Conservation (phyloP, 805 yeast genomes). For the Ogataea minuta region DNA sequence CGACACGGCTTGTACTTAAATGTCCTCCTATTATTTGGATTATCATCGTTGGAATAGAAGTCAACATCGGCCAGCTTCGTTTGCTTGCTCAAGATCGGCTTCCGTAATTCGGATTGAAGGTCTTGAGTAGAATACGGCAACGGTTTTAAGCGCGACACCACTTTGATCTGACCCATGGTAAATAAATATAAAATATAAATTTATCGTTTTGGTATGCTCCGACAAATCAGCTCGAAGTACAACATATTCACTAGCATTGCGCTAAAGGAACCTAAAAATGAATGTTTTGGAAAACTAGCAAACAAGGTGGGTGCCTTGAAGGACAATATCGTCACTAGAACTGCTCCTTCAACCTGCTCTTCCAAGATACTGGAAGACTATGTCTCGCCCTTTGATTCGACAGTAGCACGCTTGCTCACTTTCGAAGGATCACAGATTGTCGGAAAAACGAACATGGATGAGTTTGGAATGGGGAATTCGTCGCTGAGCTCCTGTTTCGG, state of each 20-base stretch:
- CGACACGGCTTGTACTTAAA: constrained; percentile 79
- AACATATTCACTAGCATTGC: constrained; percentile 43
- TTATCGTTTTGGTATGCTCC: constrained; percentile 4
- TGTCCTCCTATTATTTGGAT: constrained; percentile 76
- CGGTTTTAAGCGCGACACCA: constrained; percentile 34
- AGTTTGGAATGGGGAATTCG: constrained; percentile 95
- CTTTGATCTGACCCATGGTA: constrained; percentile 6
- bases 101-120: constrained; percentile 20
- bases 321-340: constrained; percentile 73
- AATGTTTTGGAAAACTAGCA: constrained; percentile 21
- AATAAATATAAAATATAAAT: not conserved
- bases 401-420: constrained; percentile 57
- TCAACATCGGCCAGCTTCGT: constrained; percentile 9
- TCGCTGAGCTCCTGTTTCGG: constrained; percentile 58
- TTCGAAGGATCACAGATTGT: constrained; percentile 50
- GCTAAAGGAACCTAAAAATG: constrained; percentile 4
- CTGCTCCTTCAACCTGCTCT: constrained; percentile 71
- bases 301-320: constrained; percentile 54
- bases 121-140: constrained; percentile 34
- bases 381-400: constrained; percentile 77
- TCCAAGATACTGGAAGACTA: constrained; percentile 62
- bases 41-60: constrained; percentile 62
- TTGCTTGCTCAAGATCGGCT: constrained; percentile 24
- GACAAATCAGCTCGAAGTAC: constrained; percentile 20
- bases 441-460: constrained; percentile 93